Evolutionary conservation across 75 land plant species (phyloP).

Genomic region (Azolla pinnata): DNA sequence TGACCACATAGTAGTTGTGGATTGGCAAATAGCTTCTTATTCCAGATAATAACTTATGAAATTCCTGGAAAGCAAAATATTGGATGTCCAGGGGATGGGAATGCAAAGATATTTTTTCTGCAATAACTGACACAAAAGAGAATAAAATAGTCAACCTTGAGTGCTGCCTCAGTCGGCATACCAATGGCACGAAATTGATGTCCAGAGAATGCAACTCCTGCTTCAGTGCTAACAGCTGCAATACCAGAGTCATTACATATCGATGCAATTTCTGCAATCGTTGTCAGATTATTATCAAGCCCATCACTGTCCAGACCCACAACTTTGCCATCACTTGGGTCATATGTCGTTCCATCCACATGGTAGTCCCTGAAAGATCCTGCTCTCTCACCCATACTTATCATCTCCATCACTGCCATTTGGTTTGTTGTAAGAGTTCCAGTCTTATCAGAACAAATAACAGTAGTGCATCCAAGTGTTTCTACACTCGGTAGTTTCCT

Average conservation of each 20-base stretch:
- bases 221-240: constrained; percentile 32
- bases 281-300: constrained; percentile 50
- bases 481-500: constrained; percentile 65
- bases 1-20: too few species aligned
- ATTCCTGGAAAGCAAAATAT: too few species aligned
- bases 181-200: constrained; percentile 46
- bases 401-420: constrained; percentile 50
- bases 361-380: constrained; percentile 24
- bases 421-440: constrained; percentile 75
- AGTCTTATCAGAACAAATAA: constrained; percentile 72
- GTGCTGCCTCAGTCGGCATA: constrained; percentile 72
- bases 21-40: too few species aligned
- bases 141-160: constrained; percentile 36
- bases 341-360: constrained; percentile 64
- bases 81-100: too few species aligned
- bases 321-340: constrained; percentile 50
- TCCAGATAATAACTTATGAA: too few species aligned
- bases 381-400: constrained; percentile 32
- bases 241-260: constrained; percentile 54
- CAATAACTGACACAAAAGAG: neutral
- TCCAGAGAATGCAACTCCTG: constrained; percentile 37
- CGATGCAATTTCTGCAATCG: constrained; percentile 46
- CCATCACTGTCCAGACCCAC: constrained; percentile 16
- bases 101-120: neutral
- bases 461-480: constrained; percentile 69